Base-by-base conservation (phyloP, 2,329 filamentous ascomycete genomes). In the Tolypocladium inflatum region DNA sequence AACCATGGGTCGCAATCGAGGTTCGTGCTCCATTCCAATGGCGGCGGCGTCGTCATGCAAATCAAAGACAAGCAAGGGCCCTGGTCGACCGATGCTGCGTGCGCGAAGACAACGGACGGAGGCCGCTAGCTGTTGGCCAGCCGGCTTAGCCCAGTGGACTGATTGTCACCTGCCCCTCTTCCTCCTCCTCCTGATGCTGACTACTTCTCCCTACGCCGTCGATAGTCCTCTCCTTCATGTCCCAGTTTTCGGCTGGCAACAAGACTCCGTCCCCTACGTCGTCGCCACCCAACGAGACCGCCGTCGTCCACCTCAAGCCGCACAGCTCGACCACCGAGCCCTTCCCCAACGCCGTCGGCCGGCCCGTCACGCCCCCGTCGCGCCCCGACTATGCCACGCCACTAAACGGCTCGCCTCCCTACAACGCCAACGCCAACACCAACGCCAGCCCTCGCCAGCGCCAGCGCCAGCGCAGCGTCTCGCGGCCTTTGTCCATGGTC, bases 161-260 rank as follows among this genome's bases (percentile, higher is more conserved):
- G 48, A 26, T 43, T 51, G 52, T 45, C 43, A 56, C 53, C 53
- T 57, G 54, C 53, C 54, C 37, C 17, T n/a, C 37, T 13, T 15
- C 37, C 37, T 6, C 35, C 13, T 54, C 30, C 30, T 52, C 15
- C 43, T 4, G 37, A 21, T 37, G 26, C 43, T 43, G 45, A 56
- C 57, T 43, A 55, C 33, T 57, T 43, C 37, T 30, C 52, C 13
- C 11, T 54, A 23, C 54, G 37, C 54, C 37, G 23, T 39, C 37
- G 57, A 63, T 71, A 95, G 91, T 96, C 58, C 80, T 91, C 66
- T 95, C 90, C 66, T 95, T 95, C 75, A 93, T 95, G 82, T 91
- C 89, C 73, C 85, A 87, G 75, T 86, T 89, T 78, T 88, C 87
- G 64, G 77, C 76, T 63, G 72, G 74, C 60, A 73, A 76, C 66